Conservation (phyloP, 129 eudicot species). For the Apium graveolens region DNA sequence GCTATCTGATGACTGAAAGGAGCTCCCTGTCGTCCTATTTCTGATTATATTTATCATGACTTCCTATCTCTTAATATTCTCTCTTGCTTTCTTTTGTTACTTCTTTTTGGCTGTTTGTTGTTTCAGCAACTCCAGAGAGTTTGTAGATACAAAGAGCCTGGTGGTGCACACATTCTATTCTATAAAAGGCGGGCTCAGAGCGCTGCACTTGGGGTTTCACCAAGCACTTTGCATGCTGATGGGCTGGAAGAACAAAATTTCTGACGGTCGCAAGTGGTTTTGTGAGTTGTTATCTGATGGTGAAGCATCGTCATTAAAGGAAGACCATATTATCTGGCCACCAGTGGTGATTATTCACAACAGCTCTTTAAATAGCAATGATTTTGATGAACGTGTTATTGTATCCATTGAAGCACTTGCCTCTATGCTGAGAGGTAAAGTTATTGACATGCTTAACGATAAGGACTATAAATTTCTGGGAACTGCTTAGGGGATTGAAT, state of each 20-base stretch:
- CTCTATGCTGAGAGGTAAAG: slow-evolving; percentile 31
- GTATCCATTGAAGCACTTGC: slow-evolving; percentile 31
- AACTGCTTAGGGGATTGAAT: background rate
- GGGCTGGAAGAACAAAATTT: slow-evolving; percentile 42
- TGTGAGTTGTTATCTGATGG: slow-evolving; percentile 24
- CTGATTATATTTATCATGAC: background rate
- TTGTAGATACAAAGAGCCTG: slow-evolving; percentile 31
- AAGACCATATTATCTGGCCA: slow-evolving; percentile 52
- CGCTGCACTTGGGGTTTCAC: slow-evolving; percentile 49
- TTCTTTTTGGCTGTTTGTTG: background rate
- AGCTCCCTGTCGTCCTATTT: background rate
- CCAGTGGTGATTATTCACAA: slow-evolving; percentile 45
- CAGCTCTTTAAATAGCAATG: slow-evolving; percentile 19
- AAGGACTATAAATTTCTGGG: background rate
- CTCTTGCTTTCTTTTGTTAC: background rate
- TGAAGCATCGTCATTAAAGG: slow-evolving; percentile 28
- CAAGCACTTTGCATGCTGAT: slow-evolving; percentile 45
- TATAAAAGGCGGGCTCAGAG: slow-evolving; percentile 31
- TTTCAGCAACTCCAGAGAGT: slow-evolving; percentile 39
- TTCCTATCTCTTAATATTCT: background rate
- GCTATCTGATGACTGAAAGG: background rate
- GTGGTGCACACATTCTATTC: slow-evolving; percentile 35
- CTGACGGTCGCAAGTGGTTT: slow-evolving; percentile 22
- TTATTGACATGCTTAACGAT: background rate
- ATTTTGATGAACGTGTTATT: slow-evolving; percentile 24